Conservation (phyloP, 306 rosid species). For the Myrica gale region DNA sequence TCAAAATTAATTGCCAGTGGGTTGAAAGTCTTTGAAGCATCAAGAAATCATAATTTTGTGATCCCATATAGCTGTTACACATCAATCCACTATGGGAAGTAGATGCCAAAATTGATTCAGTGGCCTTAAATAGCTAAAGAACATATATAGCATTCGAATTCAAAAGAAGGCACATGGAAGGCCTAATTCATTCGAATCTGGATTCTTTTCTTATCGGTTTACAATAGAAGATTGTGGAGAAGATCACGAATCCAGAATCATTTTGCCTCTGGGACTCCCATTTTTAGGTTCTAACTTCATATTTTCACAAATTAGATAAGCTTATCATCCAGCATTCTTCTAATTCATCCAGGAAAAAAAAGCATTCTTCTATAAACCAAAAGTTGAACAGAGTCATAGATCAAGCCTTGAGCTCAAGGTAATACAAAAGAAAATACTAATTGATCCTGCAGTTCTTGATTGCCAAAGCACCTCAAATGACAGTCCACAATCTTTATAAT, state of each 20-base stretch:
- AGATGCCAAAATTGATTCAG: too few relatives aligned
- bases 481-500: neutral
- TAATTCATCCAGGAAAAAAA: too few relatives aligned
- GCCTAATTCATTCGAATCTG: neutral
- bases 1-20: neutral
- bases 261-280: neutral
- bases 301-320: neutral
- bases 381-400: neutral
- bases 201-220: neutral
- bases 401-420: neutral
- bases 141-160: neutral
- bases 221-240: neutral
- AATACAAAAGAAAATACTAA: neutral
- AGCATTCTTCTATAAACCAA: neutral
- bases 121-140: neutral
- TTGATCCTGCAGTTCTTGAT: neutral
- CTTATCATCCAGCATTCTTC: neutral
- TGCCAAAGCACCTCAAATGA: neutral
- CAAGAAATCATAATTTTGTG: too few relatives aligned
- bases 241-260: neutral
- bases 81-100: too few relatives aligned
- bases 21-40: neutral
- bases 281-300: neutral
- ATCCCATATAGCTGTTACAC: too few relatives aligned
- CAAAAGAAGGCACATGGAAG: neutral